phyloP scores from a whole-genome alignment of 768 basidiomycete genomes.

The Leccinum barrowsii region DNA sequence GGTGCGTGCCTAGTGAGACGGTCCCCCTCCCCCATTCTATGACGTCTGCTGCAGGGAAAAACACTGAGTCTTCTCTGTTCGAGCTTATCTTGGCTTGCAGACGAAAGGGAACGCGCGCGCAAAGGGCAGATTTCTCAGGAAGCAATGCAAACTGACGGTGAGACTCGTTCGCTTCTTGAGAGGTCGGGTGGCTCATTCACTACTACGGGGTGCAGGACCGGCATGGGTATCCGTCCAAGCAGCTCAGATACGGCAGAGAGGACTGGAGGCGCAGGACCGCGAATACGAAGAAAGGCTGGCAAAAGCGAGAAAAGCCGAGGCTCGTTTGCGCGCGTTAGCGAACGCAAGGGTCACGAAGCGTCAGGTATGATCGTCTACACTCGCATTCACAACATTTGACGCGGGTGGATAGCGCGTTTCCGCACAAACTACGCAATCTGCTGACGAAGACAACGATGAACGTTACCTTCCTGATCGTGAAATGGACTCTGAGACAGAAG shows the following conservation, averaged over 20 bases:
- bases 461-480: constrained; percentile 66
- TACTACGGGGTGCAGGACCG: constrained; percentile 39
- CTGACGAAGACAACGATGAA: constrained; percentile 51
- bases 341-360: constrained; percentile 59
- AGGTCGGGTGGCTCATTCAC: constrained; percentile 23
- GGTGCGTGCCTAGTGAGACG: constrained; percentile 43
- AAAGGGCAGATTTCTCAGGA: constrained; percentile 56
- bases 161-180: neutral
- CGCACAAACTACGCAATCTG: constrained; percentile 10
- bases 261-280: constrained; percentile 63
- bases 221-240: constrained; percentile 80
- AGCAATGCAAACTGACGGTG: constrained; percentile 25
- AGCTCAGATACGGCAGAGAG: constrained; percentile 55
- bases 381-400: constrained; percentile 3
- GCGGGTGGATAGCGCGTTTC: constrained; percentile 23
- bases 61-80: constrained; percentile 78
- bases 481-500: constrained; percentile 29
- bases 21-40: constrained; percentile 33
- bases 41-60: constrained; percentile 61
- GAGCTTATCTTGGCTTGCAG: constrained; percentile 69
- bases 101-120: constrained; percentile 64
- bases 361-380: constrained; percentile 39
- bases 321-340: constrained; percentile 47
- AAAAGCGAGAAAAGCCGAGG: constrained; percentile 62
- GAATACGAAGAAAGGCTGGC: constrained; percentile 61